Percentiles rank a stretch among this genome's conserved stretches.
phyloP scores from a whole-genome alignment of 805 yeast genomes.

The Hanseniaspora thailandica region DNA sequence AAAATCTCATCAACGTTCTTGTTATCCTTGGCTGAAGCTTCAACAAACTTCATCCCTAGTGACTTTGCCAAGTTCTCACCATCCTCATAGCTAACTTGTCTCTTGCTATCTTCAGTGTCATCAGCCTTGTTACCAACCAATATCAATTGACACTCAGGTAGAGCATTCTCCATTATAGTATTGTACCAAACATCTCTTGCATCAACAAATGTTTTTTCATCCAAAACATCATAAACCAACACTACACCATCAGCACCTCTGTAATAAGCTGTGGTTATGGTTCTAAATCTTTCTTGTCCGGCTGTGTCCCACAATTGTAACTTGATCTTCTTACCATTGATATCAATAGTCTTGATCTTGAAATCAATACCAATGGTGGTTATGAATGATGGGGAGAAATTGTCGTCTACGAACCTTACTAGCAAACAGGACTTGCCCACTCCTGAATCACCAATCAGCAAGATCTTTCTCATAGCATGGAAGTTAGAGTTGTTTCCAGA shows the following conservation, averaged over 20 bases:
- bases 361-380: slow-evolving; percentile 97
- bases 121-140: slow-evolving; percentile 95
- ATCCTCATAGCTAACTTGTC: slow-evolving; percentile 80
- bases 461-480: slow-evolving; percentile 81
- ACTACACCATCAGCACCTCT: slow-evolving; percentile 85
- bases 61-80: slow-evolving; percentile 82
- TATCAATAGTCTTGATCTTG: slow-evolving; percentile 89
- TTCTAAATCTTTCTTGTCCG: slow-evolving; percentile 92
- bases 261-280: slow-evolving; percentile 85
- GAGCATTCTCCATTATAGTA: slow-evolving; percentile 92
- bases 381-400: slow-evolving; percentile 90
- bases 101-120: slow-evolving; percentile 37
- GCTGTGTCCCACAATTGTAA: slow-evolving; percentile 97
- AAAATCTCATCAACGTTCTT: slow-evolving; percentile 86
- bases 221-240: slow-evolving; percentile 73
- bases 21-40: slow-evolving; percentile 91
- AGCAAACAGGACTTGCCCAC: slow-evolving; percentile 84
- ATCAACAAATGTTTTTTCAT: slow-evolving; percentile 82
- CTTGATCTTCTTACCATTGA: slow-evolving; percentile 85
- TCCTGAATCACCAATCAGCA: slow-evolving; percentile 89
- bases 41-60: slow-evolving; percentile 81
- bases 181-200: slow-evolving; percentile 82
- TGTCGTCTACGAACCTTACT: slow-evolving; percentile 88
- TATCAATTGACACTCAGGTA: slow-evolving; percentile 87
- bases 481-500: slow-evolving; percentile 32